These are phyloP conservation scores for Quercus parvula DNA, from an alignment of 306 rosid species.

Conservation along the genomic window DNA sequence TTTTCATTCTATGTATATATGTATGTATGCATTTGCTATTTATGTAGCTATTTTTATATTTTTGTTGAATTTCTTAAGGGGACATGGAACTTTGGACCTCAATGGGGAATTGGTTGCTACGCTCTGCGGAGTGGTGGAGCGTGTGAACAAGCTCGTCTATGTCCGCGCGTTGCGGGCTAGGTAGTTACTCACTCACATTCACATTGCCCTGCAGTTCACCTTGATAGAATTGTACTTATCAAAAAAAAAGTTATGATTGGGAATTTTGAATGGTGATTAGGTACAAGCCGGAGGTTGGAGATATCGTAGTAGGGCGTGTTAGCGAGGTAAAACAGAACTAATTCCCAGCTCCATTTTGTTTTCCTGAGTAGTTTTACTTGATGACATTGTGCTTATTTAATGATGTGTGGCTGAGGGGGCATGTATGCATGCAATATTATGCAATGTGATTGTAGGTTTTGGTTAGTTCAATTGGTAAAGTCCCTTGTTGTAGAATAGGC, in stretches of 20 bases:
- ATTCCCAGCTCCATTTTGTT: background rate
- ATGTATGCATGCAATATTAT: background rate
- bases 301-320: slow-evolving; percentile 81
- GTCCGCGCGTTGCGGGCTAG: slow-evolving; percentile 74
- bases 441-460: too few relatives aligned
- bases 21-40: background rate
- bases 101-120: slow-evolving; percentile 72
- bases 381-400: background rate
- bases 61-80: slow-evolving; percentile 32
- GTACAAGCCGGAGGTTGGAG: slow-evolving; percentile 97
- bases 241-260: slow-evolving; percentile 10
- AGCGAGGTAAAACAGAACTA: slow-evolving; percentile 50
- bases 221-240: background rate
- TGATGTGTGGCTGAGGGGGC: background rate
- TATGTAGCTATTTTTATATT: background rate
- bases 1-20: too few relatives aligned
- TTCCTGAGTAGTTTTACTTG: background rate
- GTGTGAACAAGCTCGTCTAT: slow-evolving; percentile 47
- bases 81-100: slow-evolving; percentile 80
- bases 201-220: background rate
- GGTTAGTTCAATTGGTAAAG: too few relatives aligned
- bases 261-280: slow-evolving; percentile 25
- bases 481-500: too few relatives aligned
- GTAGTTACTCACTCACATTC: slow-evolving; percentile 18
- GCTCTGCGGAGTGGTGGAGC: too few relatives aligned